Evolutionary conservation across 257 asterid species (phyloP).

Genomic region (Nicotiana knightiana): DNA sequence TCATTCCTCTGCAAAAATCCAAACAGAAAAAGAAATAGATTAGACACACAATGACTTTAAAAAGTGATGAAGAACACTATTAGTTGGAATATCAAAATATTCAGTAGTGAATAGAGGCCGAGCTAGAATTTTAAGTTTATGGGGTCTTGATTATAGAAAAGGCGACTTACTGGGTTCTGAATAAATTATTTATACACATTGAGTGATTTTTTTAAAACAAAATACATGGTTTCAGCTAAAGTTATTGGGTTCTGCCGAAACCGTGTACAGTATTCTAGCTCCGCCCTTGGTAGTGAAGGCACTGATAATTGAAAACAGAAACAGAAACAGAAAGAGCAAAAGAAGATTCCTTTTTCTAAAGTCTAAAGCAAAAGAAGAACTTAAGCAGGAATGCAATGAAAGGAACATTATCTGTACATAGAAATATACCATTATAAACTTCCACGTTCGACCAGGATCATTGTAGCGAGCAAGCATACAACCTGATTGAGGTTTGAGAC

Average conservation of each 20-base stretch:
- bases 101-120: too few species aligned
- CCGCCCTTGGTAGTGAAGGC: not conserved
- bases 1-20: slow-evolving; percentile 61
- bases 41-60: not conserved
- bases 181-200: too few species aligned
- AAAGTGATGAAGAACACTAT: not conserved
- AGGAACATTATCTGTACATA: not conserved
- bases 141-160: too few species aligned
- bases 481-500: slow-evolving; percentile 51
- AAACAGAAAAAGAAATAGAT: not conserved
- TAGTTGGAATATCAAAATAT: not conserved
- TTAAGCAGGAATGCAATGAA: not conserved
- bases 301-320: not conserved
- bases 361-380: not conserved
- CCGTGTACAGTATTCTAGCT: too few species aligned
- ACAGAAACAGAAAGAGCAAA: not conserved
- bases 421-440: slow-evolving; percentile 53
- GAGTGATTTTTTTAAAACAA: too few species aligned
- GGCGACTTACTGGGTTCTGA: too few species aligned
- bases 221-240: too few species aligned
- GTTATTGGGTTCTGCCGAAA: too few species aligned
- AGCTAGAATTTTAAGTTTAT: too few species aligned
- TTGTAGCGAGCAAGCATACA: slow-evolving; percentile 86
- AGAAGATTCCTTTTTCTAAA: not conserved
- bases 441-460: slow-evolving; percentile 82